A percentile compares a stretch with the other conserved stretches of the same genome.
These are phyloP conservation scores for Ampelomyces quisqualis DNA, from an alignment of 2,329 filamentous ascomycete species.

Conservation along the genomic window DNA sequence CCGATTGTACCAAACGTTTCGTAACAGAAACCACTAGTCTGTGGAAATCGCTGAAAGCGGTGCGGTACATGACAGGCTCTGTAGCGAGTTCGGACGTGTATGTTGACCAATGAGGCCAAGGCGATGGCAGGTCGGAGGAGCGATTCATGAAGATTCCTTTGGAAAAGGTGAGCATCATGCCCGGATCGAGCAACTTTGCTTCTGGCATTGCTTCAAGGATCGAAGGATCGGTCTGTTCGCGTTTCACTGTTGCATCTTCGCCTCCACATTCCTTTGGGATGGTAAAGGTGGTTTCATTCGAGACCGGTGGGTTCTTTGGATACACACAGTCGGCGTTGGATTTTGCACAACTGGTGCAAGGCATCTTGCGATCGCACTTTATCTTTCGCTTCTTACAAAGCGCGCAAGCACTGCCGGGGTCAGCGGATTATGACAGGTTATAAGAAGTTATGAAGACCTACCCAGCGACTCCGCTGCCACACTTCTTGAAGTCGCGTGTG, in stretches of 20 bases:
- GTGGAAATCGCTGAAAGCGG: conserved; percentile 75
- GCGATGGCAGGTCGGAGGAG: conserved; percentile 26
- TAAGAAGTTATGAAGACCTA: neutral
- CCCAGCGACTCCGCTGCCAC: conserved; percentile 3
- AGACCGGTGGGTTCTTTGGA: neutral
- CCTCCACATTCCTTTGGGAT: too few relatives aligned
- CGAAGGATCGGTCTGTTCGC: neutral
- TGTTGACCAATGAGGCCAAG: conserved; percentile 38
- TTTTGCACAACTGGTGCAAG: conserved; percentile 11
- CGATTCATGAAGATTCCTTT: conserved; percentile 42
- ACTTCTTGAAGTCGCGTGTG: conserved; percentile 7
- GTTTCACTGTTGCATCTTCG: too few relatives aligned
- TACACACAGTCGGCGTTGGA: conserved; percentile 6
- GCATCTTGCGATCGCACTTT: conserved; percentile 13
- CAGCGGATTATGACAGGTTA: neutral
- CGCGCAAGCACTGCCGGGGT: conserved; percentile 10
- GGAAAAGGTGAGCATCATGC: conserved; percentile 35
- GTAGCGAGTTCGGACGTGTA: conserved; percentile 24
- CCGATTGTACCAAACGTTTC: conserved; percentile 66
- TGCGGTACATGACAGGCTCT: conserved; percentile 70
- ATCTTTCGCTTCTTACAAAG: conserved; percentile 13
- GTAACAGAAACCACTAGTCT: conserved; percentile 67
- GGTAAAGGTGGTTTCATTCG: neutral
- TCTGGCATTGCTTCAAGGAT: conserved; percentile 38
- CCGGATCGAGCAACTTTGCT: conserved; percentile 32